Evolutionary conservation across 2,329 filamentous ascomycete species (phyloP).

Genomic region (Botrytis squamosa): DNA sequence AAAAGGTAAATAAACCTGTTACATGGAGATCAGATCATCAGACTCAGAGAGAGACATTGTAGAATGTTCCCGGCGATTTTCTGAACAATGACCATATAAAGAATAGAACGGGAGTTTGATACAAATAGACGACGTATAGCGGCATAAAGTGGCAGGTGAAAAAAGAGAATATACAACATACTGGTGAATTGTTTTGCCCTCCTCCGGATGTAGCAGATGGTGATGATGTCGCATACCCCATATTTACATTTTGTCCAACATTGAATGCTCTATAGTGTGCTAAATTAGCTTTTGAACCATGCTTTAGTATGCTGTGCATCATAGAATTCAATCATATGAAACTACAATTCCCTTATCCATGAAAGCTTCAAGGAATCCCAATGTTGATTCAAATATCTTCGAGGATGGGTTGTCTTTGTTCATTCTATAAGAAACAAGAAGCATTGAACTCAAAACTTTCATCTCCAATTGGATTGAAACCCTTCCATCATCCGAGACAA

Average conservation of each 20-base stretch:
- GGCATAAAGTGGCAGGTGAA: neutral
- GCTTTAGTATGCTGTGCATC: conserved; percentile 12
- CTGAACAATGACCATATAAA: conserved; percentile 11
- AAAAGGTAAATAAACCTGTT: neutral
- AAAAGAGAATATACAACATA: conserved; percentile 43
- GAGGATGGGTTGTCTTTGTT: neutral
- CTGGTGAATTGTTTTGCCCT: conserved; percentile 59
- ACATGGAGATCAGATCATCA: neutral
- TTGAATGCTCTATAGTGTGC: conserved; percentile 35
- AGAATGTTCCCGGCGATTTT: neutral
- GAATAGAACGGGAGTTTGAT: conserved; percentile 6
- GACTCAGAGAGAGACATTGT: conserved; percentile 21
- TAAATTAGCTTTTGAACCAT: conserved; percentile 29
- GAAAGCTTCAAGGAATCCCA: neutral
- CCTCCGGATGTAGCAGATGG: conserved; percentile 57
- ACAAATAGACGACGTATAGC: neutral
- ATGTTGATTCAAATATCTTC: neutral
- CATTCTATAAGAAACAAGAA: neutral
- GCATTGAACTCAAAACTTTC: neutral
- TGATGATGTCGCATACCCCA: conserved; percentile 62
- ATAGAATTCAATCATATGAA: conserved; percentile 14
- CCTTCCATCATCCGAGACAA: conserved; percentile 12
- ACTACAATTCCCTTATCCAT: neutral
- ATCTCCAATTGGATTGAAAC: neutral
- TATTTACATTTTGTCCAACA: conserved; percentile 30